These are phyloP conservation scores for Citrus unshiu DNA, from an alignment of 345 rosid genomes.

Conservation along the genomic window DNA sequence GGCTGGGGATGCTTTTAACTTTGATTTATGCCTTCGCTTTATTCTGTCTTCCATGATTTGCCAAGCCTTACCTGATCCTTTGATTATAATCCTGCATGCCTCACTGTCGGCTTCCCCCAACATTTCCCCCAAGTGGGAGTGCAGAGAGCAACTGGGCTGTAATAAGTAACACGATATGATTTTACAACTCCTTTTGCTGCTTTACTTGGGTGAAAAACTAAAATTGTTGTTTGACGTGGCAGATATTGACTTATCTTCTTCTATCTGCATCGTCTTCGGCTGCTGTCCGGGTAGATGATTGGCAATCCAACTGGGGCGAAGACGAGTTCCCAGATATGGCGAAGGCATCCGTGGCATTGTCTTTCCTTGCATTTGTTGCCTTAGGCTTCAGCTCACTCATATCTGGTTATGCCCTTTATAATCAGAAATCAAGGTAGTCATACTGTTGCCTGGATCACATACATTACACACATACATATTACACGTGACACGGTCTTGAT, in stretches of 20 bases:
- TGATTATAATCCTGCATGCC: neutral
- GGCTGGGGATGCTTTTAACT: neutral
- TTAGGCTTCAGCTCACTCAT: slow-evolving; percentile 69
- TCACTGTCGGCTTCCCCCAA: neutral
- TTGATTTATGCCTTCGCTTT: neutral
- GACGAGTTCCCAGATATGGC: slow-evolving; percentile 87
- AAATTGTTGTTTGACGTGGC: slow-evolving; percentile 14
- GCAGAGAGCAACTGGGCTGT: neutral
- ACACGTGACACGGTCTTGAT: neutral
- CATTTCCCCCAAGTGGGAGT: neutral
- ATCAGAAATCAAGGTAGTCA: slow-evolving; percentile 35
- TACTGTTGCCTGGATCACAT: neutral
- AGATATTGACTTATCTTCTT: slow-evolving; percentile 79
- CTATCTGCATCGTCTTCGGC: slow-evolving; percentile 87
- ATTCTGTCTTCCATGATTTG: neutral
- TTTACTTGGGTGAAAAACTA: slow-evolving; percentile 3
- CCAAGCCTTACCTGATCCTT: neutral
- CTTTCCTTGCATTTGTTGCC: slow-evolving; percentile 60
- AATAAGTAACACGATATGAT: neutral
- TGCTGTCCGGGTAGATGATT: slow-evolving; percentile 71
- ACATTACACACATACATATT: neutral
- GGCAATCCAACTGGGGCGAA: slow-evolving; percentile 80
- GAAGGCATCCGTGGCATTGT: slow-evolving; percentile 58
- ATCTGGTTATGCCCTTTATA: slow-evolving; percentile 62
- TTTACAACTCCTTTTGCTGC: neutral